Conservation (phyloP, 345 rosid species). For the Hibiscus tridactylites region DNA sequence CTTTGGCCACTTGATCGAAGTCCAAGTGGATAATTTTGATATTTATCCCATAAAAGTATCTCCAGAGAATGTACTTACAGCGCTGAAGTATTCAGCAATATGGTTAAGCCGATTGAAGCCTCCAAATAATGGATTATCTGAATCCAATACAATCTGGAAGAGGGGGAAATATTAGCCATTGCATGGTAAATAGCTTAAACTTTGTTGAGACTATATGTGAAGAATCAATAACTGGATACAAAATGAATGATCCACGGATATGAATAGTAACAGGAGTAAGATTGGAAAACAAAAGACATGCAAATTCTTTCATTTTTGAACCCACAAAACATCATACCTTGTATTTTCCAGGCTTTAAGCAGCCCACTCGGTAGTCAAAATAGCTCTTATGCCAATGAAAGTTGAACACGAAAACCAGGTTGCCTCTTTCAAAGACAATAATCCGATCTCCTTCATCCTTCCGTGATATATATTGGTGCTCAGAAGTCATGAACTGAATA, state of each 20-base stretch:
- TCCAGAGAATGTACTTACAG: slow-evolving; percentile 38
- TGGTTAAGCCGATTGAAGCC: slow-evolving; percentile 63
- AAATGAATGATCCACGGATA: background rate
- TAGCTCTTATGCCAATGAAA: slow-evolving; percentile 92
- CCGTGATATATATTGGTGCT: slow-evolving; percentile 85
- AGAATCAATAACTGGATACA: background rate
- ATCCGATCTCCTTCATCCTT: slow-evolving; percentile 77
- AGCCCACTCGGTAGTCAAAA: slow-evolving; percentile 75
- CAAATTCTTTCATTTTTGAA: background rate
- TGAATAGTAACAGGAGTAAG: background rate
- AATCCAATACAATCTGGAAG: slow-evolving; percentile 69
- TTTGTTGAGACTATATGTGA: background rate
- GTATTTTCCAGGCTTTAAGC: slow-evolving; percentile 82
- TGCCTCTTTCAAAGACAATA: slow-evolving; percentile 77
- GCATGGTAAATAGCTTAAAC: background rate
- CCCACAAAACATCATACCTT: slow-evolving; percentile 39
- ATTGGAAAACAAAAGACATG: background rate
- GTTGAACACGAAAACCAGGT: slow-evolving; percentile 84
- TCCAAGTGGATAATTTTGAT: no score
- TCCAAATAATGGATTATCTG: slow-evolving; percentile 69
- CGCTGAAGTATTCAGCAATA: slow-evolving; percentile 60
- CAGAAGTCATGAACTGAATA: slow-evolving; percentile 87
- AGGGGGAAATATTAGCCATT: background rate
- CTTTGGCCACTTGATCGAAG: no score
- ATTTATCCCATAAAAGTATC: background rate